phyloP scores from a whole-genome alignment of 1,284 basidiomycete species.

The Fomitopsis pinicola region DNA sequence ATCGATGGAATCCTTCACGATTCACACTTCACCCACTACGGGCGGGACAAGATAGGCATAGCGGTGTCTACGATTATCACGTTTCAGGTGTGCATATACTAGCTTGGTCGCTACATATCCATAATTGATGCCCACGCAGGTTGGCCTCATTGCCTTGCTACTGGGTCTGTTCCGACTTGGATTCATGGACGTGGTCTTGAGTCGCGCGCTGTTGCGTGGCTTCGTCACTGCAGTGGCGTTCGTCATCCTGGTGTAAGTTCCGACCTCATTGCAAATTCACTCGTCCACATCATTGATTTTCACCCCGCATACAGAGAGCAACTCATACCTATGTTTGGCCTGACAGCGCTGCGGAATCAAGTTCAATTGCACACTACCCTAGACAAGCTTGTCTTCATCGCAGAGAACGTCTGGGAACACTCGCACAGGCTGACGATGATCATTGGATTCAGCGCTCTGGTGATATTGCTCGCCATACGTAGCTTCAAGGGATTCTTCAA shows the following conservation, averaged over 20 bases:
- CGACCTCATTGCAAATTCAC: neutral
- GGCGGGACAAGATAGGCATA: slow-evolving; percentile 56
- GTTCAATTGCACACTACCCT: slow-evolving; percentile 62
- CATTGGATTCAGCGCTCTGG: slow-evolving; percentile 68
- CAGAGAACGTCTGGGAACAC: slow-evolving; percentile 54
- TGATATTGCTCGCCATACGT: slow-evolving; percentile 59
- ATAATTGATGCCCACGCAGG: slow-evolving; percentile 35
- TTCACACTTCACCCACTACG: slow-evolving; percentile 39
- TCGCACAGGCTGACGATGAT: slow-evolving; percentile 65
- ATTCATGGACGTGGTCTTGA: slow-evolving; percentile 94
- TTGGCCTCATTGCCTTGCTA: slow-evolving; percentile 83
- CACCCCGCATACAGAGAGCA: slow-evolving; percentile 54
- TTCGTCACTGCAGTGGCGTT: slow-evolving; percentile 82
- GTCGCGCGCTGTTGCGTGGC: slow-evolving; percentile 81
- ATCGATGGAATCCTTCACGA: slow-evolving; percentile 68
- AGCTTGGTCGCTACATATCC: neutral
- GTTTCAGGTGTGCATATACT: slow-evolving; percentile 58
- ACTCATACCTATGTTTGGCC: slow-evolving; percentile 77
- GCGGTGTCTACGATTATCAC: slow-evolving; percentile 76
- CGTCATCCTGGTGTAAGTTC: slow-evolving; percentile 65
- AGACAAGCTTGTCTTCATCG: slow-evolving; percentile 76
- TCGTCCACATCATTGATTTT: slow-evolving; percentile 6
- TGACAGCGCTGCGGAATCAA: slow-evolving; percentile 51
- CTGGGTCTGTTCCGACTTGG: slow-evolving; percentile 88
- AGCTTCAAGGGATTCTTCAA: slow-evolving; percentile 50